These are phyloP conservation scores for Sistotremastrum niveocremeum DNA, from an alignment of 768 basidiomycete species.

Conservation along the genomic window DNA sequence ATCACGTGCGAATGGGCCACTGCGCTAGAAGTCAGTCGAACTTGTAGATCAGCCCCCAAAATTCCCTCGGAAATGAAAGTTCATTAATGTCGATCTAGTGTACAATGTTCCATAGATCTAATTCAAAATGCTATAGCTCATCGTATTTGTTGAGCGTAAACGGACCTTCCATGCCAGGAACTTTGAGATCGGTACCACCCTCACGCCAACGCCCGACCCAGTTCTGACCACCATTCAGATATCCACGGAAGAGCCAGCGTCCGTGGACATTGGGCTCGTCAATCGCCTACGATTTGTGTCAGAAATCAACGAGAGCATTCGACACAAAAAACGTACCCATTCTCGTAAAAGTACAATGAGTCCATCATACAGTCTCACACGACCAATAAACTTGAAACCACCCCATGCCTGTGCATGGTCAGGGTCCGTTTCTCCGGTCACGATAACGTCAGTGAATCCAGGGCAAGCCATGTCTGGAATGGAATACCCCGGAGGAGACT, in stretches of 20 bases:
- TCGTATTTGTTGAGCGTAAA: conserved; percentile 45
- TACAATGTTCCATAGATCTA: too few relatives aligned
- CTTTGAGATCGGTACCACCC: conserved; percentile 27
- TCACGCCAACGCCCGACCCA: conserved; percentile 65
- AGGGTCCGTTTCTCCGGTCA: background rate
- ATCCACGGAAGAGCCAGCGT: conserved; percentile 52
- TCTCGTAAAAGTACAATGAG: conserved; percentile 31
- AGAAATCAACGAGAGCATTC: background rate
- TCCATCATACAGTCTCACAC: conserved; percentile 40
- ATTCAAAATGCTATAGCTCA: conserved; percentile 3
- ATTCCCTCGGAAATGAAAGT: too few relatives aligned
- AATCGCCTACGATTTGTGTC: too few relatives aligned
- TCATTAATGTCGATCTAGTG: too few relatives aligned
- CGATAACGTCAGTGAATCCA: too few relatives aligned
- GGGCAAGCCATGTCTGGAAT: too few relatives aligned
- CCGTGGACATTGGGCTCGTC: background rate
- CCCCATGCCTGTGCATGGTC: conserved; percentile 37
- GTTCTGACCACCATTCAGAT: conserved; percentile 47
- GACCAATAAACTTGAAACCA: conserved; percentile 29
- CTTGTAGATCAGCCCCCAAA: too few relatives aligned
- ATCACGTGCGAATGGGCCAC: too few relatives aligned
- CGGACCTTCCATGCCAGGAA: conserved; percentile 48
- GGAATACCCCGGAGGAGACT: too few relatives aligned
- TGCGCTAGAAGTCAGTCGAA: too few relatives aligned
- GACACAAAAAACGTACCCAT: conserved; percentile 22